Evolutionary conservation across 2,329 filamentous ascomycete genomes (phyloP).

Genomic region (Pseudopyricularia javanii): DNA sequence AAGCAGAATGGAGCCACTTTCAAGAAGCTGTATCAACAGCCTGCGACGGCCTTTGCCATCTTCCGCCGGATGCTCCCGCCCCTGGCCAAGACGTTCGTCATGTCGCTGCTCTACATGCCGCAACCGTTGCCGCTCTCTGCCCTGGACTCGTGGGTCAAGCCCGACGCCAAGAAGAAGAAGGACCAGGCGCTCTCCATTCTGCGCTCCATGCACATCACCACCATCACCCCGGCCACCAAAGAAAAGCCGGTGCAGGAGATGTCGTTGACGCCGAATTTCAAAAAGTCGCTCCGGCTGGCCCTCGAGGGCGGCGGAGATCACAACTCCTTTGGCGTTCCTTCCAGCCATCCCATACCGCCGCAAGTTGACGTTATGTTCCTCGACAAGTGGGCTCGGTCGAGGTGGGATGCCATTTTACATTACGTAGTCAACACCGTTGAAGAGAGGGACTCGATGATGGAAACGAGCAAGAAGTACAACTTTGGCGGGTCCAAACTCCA

Average conservation of each 20-base stretch:
- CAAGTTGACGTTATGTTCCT: slow-evolving; percentile 60
- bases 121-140: slow-evolving; percentile 66
- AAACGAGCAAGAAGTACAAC: slow-evolving; percentile 22
- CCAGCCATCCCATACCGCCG: slow-evolving; percentile 46
- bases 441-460: slow-evolving; percentile 30
- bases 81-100: slow-evolving; percentile 88
- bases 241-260: slow-evolving; percentile 54
- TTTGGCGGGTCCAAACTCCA: slow-evolving; percentile 44
- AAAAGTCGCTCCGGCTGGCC: slow-evolving; percentile 69
- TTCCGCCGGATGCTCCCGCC: slow-evolving; percentile 95
- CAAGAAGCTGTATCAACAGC: slow-evolving; percentile 85
- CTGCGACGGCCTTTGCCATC: slow-evolving; percentile 86
- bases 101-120: slow-evolving; percentile 87
- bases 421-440: slow-evolving; percentile 79
- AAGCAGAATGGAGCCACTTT: slow-evolving; percentile 82
- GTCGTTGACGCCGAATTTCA: slow-evolving; percentile 70
- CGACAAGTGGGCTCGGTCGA: slow-evolving; percentile 72
- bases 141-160: slow-evolving; percentile 76
- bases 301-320: slow-evolving; percentile 71
- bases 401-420: slow-evolving; percentile 94
- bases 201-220: slow-evolving; percentile 75
- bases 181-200: slow-evolving; percentile 76
- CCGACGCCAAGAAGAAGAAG: slow-evolving; percentile 53
- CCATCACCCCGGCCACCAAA: slow-evolving; percentile 46
- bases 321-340: slow-evolving; percentile 83